Conservation (phyloP, 257 asterid genomes). For the Solanum infundibuliforme region DNA sequence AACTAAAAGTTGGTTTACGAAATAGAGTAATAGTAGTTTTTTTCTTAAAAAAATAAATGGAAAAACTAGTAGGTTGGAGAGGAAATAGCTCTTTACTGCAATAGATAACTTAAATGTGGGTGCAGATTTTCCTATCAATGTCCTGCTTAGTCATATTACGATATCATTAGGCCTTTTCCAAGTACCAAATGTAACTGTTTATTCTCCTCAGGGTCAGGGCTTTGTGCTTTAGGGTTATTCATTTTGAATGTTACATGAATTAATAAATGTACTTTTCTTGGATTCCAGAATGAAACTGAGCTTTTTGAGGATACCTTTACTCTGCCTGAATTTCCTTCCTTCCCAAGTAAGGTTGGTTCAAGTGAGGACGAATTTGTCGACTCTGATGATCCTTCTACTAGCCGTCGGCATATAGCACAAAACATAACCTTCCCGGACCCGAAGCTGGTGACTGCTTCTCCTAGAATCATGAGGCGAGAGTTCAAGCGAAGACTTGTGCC, state of each 20-base stretch:
- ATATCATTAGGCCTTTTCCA: background rate
- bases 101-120: background rate
- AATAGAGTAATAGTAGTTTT: background rate
- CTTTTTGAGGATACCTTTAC: constrained; percentile 82
- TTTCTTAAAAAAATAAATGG: background rate
- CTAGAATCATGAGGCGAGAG: constrained; percentile 45
- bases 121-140: background rate
- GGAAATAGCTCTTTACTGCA: background rate
- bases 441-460: constrained; percentile 40
- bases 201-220: background rate
- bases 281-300: constrained; percentile 79
- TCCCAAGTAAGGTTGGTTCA: constrained; percentile 79
- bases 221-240: background rate
- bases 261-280: background rate
- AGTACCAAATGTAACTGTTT: background rate
- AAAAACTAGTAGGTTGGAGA: background rate
- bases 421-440: constrained; percentile 43
- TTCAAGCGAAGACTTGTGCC: constrained; percentile 45
- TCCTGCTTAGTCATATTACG: background rate
- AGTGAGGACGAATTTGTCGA: constrained; percentile 91
- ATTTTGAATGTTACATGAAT: background rate
- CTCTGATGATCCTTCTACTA: constrained; percentile 71
- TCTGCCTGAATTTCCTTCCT: constrained; percentile 71
- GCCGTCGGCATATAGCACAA: constrained; percentile 41
- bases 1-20: background rate